These are phyloP conservation scores for Pythium plurisporium DNA, from an alignment of 352 stramenopile genomes.

Conservation along the genomic window DNA sequence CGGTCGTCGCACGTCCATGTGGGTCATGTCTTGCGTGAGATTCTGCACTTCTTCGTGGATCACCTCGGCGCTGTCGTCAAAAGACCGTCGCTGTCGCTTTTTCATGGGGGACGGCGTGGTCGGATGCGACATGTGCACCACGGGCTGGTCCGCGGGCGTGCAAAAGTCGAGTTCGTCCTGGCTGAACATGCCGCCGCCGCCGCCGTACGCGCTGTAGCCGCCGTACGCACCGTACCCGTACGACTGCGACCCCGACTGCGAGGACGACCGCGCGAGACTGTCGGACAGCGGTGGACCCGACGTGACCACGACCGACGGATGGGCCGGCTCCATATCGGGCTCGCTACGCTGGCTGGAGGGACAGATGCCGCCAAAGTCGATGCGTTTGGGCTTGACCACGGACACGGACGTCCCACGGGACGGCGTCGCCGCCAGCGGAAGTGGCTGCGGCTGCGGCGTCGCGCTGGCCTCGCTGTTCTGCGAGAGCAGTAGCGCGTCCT, in stretches of 20 bases:
- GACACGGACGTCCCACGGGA: neutral
- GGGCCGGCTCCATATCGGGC: constrained; percentile 51
- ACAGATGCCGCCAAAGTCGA: constrained; percentile 58
- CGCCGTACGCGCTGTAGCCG: constrained; percentile 14
- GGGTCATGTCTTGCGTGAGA: constrained; percentile 68
- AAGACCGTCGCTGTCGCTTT: constrained; percentile 45
- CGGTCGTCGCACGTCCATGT: constrained; percentile 51
- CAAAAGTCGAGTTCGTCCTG: constrained; percentile 86
- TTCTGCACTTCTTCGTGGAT: constrained; percentile 64
- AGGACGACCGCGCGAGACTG: constrained; percentile 1
- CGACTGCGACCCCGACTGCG: constrained; percentile 24
- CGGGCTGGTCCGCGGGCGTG: constrained; percentile 76
- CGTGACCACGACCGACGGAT: neutral
- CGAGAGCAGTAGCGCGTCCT: constrained; percentile 28
- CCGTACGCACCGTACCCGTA: constrained; percentile 2
- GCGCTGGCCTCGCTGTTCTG: constrained; percentile 34
- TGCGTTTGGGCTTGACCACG: constrained; percentile 56
- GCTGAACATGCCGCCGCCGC: constrained; percentile 56
- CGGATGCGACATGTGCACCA: constrained; percentile 76
- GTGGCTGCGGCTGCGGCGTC: constrained; percentile 2
- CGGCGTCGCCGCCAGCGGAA: neutral
- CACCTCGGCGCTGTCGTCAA: constrained; percentile 23
- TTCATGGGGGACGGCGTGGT: constrained; percentile 81
- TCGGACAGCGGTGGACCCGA: neutral
- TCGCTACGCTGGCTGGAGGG: constrained; percentile 66